Base-by-base conservation (phyloP, 2,329 filamentous ascomycete genomes). In the Aspergillus awamori region DNA sequence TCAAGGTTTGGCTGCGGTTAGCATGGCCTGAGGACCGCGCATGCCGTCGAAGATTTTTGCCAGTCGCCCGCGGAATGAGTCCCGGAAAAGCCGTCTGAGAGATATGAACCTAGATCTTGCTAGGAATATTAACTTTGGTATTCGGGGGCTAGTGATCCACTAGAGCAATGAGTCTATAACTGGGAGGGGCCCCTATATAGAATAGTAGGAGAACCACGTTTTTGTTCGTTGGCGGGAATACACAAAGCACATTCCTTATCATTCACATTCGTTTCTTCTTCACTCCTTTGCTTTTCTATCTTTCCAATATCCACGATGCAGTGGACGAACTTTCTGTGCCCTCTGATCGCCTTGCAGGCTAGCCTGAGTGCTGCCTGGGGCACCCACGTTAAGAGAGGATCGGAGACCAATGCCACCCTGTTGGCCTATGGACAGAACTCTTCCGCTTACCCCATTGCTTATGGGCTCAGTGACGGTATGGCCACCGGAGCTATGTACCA, bases 341-440 rank as follows among this genome's bases (percentile, higher is more conserved):
- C 39, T 15, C 39, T 54, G 3, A 10, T 54, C 8, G 20, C 24
- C 36, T 8, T 54, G 15, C 52, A 54, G 10, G 28, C 33, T n/a
- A 26, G 33, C 36, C 13, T 54, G 4, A 20, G 22, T 20, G 36
- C 36, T 8, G 36, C 36, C 2, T 28, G 26, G 39, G 20, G n/a
- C 17, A 22, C 13, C 39, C 52, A 54, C 11, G 52, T 17, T 4
- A 54, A 41, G 36, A 36, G 52, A 6, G 36, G 33, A 26, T 38
- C 52, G 20, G 52, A 54, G 39, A 20, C 20, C 20, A 54, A 54
- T 54, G 52, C 52, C 30, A 39, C 52, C 3, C 22, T 54, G 7
- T 54, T 41, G 15, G 52, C 52, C 17, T 54, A 54, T 20, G 52
- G 33, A 10, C 33, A 33, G 20, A 41, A 54, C 7, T 24, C 52